Percentiles rank a stretch among this genome's conserved stretches.
phyloP scores from a whole-genome alignment of 306 rosid species.

The Sicyos baderoa region DNA sequence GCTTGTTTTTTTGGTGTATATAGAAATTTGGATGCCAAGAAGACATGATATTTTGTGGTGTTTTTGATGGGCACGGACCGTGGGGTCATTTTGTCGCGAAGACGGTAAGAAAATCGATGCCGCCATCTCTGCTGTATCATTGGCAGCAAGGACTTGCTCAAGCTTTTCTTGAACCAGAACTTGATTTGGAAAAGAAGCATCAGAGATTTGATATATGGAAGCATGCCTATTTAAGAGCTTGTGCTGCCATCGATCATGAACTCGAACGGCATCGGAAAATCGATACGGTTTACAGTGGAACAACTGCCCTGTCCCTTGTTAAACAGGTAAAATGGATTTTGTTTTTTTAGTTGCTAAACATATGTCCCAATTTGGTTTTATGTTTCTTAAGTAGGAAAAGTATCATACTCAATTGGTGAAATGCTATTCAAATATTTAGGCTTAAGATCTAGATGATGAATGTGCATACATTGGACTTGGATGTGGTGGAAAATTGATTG shows the following conservation, averaged over 20 bases:
- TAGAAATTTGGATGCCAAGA: slow-evolving; percentile 97
- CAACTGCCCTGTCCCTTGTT: slow-evolving; percentile 80
- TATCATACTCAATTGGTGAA: background rate
- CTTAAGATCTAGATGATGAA: background rate
- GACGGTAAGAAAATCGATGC: slow-evolving; percentile 71
- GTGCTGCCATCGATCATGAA: slow-evolving; percentile 72
- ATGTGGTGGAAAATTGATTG: background rate
- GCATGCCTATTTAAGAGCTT: slow-evolving; percentile 66
- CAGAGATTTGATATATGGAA: slow-evolving; percentile 63
- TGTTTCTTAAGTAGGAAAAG: background rate
- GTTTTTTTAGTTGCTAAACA: background rate
- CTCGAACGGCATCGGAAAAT: slow-evolving; percentile 60
- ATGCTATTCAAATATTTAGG: background rate
- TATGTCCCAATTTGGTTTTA: background rate
- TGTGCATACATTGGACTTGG: background rate
- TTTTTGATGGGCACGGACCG: slow-evolving; percentile 89
- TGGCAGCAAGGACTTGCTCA: slow-evolving; percentile 83
- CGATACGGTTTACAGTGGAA: slow-evolving; percentile 74
- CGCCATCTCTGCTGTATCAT: slow-evolving; percentile 55
- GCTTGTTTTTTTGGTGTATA: background rate
- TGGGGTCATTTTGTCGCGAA: slow-evolving; percentile 98
- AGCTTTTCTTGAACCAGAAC: slow-evolving; percentile 39
- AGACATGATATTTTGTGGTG: slow-evolving; percentile 85
- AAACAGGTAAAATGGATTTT: slow-evolving; percentile 49
- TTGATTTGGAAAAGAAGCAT: slow-evolving; percentile 40